phyloP scores from a whole-genome alignment of 495 filamentous ascomycete genomes.

The Pseudoneurospora amorphoporcata region DNA sequence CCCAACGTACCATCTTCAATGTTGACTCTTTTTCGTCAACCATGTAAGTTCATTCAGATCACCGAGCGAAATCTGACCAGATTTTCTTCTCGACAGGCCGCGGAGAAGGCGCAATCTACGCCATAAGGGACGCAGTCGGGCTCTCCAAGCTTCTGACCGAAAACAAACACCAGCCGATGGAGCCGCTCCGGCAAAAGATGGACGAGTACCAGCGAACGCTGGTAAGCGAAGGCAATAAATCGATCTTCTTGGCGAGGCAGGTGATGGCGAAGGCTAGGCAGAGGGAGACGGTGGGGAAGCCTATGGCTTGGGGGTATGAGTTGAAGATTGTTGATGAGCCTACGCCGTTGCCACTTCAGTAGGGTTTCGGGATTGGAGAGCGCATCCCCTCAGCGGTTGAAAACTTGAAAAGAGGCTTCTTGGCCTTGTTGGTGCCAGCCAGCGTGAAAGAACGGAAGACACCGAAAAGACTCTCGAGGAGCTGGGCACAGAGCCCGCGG shows the following conservation, averaged over 20 bases:
- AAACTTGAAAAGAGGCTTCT: too few relatives aligned
- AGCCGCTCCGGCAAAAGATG: background rate
- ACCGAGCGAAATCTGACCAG: background rate
- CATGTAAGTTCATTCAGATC: background rate
- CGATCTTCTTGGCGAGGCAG: background rate
- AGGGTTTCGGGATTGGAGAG: too few relatives aligned
- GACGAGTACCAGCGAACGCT: slow-evolving; percentile 13
- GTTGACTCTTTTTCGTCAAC: background rate
- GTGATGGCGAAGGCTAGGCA: background rate
- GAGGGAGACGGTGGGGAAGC: background rate
- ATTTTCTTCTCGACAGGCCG: slow-evolving; percentile 9
- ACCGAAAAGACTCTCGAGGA: too few relatives aligned
- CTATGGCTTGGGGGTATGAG: slow-evolving; percentile 9
- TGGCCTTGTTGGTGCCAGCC: too few relatives aligned
- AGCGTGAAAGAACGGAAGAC: too few relatives aligned
- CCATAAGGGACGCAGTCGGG: slow-evolving; percentile 19
- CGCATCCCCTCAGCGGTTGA: too few relatives aligned
- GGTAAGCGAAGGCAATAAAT: slow-evolving; percentile 6
- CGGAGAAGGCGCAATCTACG: slow-evolving; percentile 26
- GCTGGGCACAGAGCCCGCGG: too few relatives aligned
- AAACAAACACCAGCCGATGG: slow-evolving; percentile 5
- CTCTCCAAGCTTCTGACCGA: slow-evolving; percentile 10
- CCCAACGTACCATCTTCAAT: background rate
- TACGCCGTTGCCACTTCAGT: slow-evolving; percentile 2
- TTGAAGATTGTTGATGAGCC: background rate